phyloP scores from a whole-genome alignment of 176 grass and related monocot species.

The Phoenix roebelenii region DNA sequence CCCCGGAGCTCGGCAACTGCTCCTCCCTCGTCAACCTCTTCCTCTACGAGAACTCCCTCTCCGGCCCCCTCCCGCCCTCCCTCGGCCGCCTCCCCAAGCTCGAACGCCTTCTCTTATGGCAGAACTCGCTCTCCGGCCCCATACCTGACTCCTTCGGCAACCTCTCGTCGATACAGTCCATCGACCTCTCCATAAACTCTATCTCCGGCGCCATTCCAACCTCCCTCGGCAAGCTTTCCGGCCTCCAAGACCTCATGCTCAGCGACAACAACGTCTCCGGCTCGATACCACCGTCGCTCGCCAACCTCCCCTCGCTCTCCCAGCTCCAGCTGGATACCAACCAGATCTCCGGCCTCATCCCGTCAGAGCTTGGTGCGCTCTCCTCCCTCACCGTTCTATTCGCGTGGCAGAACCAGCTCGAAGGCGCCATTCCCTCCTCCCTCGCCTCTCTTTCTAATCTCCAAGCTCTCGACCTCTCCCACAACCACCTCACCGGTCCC shows the following conservation, averaged over 20 bases:
- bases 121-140: slow-evolving; percentile 76
- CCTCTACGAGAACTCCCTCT: slow-evolving; percentile 87
- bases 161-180: slow-evolving; percentile 44
- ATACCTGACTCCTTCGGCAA: slow-evolving; percentile 77
- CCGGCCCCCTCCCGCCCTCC: slow-evolving; percentile 45
- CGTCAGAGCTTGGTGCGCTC: slow-evolving; percentile 49
- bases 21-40: slow-evolving; percentile 63
- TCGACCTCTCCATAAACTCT: slow-evolving; percentile 90
- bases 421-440: slow-evolving; percentile 55
- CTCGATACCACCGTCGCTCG: slow-evolving; percentile 51
- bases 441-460: slow-evolving; percentile 39
- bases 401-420: slow-evolving; percentile 90
- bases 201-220: slow-evolving; percentile 71
- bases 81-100: slow-evolving; percentile 44
- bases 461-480: slow-evolving; percentile 76
- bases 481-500: slow-evolving; percentile 73
- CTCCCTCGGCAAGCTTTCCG: slow-evolving; percentile 34
- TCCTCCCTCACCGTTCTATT: slow-evolving; percentile 47
- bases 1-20: slow-evolving; percentile 66
- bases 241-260: slow-evolving; percentile 83
- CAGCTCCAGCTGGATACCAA: slow-evolving; percentile 97
- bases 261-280: slow-evolving; percentile 96
- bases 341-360: slow-evolving; percentile 79
- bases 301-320: slow-evolving; percentile 48
- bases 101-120: slow-evolving; percentile 84